Base-by-base conservation (phyloP, 371 early-diverging fungal species). In the Blakeslea trispora region DNA sequence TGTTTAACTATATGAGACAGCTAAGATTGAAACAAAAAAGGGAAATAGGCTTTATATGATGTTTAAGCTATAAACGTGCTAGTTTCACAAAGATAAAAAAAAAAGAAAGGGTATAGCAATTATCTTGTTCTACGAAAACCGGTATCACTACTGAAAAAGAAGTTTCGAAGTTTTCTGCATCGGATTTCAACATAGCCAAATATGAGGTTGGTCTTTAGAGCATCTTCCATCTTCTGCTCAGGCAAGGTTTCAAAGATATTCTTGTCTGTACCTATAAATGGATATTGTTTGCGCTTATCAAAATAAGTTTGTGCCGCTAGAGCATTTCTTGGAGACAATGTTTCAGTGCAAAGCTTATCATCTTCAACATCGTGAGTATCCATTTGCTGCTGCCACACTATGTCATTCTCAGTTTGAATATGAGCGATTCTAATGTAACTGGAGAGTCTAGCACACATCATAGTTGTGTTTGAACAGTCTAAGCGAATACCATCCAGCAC, bases 141-240 rank as follows among this genome's bases (percentile, higher is more conserved):
- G 7, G 46, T 21, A 24, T 59, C 46, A 10, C 50, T 55, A 39
- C 55, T 50, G 31, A 61, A 22, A 6, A 45, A 19, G 41, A 61
- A 55, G 4, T 42, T 28, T 6, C 45, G 24, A 14, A 61, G 15
- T 5, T 19, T 18, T 35, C 45, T 50, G 19, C 61, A 61, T 1
- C 44, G 22, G 8, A 55, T 23, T 45, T 55, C 39, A 1, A 61
- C 23, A 40, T 55, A 61, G 2, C 61, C 61, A 45, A 55, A 55
- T 22, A 40, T 49, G 9, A 55, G 2, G 32, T 40, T 54, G 32
- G 46, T 42, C 24, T 48, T 49, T 19, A 53, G n/a, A 11, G 24
- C 7, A 21, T 55, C 18, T 1, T 28, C 13, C 17, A 45, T 21
- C 22, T 41, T 50, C 23, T 45, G 45, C 39, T 45, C 34, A 17